phyloP scores from a whole-genome alignment of 106 monocot genomes.

The Narthecium ossifragum region DNA sequence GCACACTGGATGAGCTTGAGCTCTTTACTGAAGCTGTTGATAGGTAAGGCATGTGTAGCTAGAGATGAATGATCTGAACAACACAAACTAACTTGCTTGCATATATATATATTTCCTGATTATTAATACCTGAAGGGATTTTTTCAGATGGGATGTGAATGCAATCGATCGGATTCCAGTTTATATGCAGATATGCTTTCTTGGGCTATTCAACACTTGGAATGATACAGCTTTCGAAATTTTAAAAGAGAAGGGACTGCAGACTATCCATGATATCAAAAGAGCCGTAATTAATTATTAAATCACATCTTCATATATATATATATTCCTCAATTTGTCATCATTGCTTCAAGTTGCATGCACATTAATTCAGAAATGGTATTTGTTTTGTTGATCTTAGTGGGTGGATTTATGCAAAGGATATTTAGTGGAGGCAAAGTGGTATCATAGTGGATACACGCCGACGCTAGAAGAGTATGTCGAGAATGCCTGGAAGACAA shows the following conservation, averaged over 20 bases:
- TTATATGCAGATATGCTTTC: conserved; percentile 20
- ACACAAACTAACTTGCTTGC: not conserved
- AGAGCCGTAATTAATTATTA: conserved; percentile 5
- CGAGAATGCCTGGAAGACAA: conserved; percentile 13
- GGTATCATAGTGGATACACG: conserved; percentile 15
- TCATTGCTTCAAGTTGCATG: not conserved
- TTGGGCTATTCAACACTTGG: no score
- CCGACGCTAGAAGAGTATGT: conserved; percentile 21
- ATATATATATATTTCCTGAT: no score
- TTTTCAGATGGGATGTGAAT: no score
- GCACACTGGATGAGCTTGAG: conserved; percentile 45
- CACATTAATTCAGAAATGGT: not conserved
- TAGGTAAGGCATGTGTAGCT: no score
- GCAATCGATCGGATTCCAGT: no score
- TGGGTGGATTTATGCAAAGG: conserved; percentile 19
- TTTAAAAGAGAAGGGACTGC: no score
- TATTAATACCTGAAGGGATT: not conserved
- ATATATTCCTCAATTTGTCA: not conserved
- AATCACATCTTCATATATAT: not conserved
- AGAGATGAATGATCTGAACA: no score
- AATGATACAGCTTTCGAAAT: no score
- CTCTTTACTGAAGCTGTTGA: no score
- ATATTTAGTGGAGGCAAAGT: conserved; percentile 24
- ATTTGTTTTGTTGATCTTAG: not conserved
- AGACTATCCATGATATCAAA: conserved; percentile 3